Percentiles rank a stretch among this genome's conserved stretches.
Conservation (phyloP, 768 basidiomycete genomes). For the Dioszegia crocea region DNA sequence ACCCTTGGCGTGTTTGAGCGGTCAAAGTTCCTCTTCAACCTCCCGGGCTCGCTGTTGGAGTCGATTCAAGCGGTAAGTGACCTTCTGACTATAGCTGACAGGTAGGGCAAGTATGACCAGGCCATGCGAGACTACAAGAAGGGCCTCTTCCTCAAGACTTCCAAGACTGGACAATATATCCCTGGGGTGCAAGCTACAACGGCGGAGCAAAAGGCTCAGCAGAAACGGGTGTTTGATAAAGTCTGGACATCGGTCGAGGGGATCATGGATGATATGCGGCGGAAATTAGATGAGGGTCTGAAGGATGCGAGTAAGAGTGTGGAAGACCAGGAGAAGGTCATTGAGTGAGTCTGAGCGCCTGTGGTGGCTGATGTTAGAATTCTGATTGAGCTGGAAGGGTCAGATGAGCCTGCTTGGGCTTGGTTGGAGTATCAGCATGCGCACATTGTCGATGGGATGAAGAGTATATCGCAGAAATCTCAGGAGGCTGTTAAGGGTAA, state of each 20-base stretch:
- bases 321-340: conserved; percentile 94
- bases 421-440: conserved; percentile 92
- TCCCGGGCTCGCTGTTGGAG: conserved; percentile 85
- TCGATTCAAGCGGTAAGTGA: conserved; percentile 77
- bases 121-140: conserved; percentile 96
- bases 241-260: conserved; percentile 94
- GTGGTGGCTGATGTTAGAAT: conserved; percentile 57
- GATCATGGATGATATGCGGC: conserved; percentile 87
- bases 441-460: conserved; percentile 75
- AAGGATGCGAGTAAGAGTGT: conserved; percentile 72
- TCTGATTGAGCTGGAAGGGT: conserved; percentile 74
- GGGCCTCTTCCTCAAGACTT: conserved; percentile 82
- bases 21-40: conserved; percentile 96
- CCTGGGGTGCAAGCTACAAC: conserved; percentile 57
- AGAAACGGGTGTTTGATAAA: conserved; percentile 88
- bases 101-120: conserved; percentile 84
- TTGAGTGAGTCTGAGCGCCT: conserved; percentile 64
- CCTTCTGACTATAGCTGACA: neutral
- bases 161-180: conserved; percentile 78
- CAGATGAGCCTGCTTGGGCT: conserved; percentile 90
- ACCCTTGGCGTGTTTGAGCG: conserved; percentile 93
- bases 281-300: conserved; percentile 68
- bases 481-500: conserved; percentile 57
- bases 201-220: conserved; percentile 66
- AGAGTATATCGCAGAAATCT: conserved; percentile 58